Percentiles rank a stretch among this genome's conserved stretches.
These are phyloP conservation scores for Alternaria conjuncta DNA, from an alignment of 2,329 filamentous ascomycete species.

Conservation along the genomic window DNA sequence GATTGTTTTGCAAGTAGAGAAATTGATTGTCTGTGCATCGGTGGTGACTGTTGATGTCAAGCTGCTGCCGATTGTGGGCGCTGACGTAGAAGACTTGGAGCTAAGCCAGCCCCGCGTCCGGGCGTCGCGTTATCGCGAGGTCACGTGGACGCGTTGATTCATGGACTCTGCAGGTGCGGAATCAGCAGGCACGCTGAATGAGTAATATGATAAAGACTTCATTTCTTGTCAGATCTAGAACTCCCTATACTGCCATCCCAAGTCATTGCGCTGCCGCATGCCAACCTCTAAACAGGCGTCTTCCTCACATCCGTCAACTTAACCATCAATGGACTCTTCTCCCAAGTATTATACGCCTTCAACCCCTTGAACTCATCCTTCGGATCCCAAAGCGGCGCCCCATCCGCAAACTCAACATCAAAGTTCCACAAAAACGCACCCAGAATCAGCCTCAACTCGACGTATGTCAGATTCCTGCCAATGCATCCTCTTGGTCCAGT, in stretches of 20 bases:
- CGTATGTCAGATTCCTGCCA: conserved; percentile 44
- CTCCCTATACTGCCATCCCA: not conserved
- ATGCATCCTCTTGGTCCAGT: conserved; percentile 42
- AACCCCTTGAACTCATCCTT: conserved; percentile 36
- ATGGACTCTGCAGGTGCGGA: not conserved
- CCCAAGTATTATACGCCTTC: conserved; percentile 43
- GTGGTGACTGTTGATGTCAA: not conserved
- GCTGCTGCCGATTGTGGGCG: not conserved
- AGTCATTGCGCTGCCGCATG: not conserved
- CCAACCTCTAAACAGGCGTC: conserved; percentile 9
- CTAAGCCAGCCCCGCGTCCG: conserved; percentile 10
- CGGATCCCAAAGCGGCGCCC: conserved; percentile 36
- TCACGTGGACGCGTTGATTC: conserved; percentile 1
- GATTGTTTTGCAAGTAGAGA: not conserved
- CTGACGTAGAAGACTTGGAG: conserved; percentile 19
- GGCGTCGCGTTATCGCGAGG: conserved; percentile 17
- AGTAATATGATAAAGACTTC: not conserved
- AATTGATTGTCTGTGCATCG: not conserved
- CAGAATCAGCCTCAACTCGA: conserved; percentile 41
- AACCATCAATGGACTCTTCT: conserved; percentile 43
- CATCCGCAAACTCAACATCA: conserved; percentile 42
- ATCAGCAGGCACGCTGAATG: not conserved
- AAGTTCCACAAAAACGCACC: conserved; percentile 45
- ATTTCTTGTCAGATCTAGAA: not conserved
- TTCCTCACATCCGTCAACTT: conserved; percentile 39